Evolutionary conservation across 2,329 filamentous ascomycete species (phyloP), one percentile per base, ranked within the genome.

Genomic region (Colletotrichum orbiculare): DNA sequence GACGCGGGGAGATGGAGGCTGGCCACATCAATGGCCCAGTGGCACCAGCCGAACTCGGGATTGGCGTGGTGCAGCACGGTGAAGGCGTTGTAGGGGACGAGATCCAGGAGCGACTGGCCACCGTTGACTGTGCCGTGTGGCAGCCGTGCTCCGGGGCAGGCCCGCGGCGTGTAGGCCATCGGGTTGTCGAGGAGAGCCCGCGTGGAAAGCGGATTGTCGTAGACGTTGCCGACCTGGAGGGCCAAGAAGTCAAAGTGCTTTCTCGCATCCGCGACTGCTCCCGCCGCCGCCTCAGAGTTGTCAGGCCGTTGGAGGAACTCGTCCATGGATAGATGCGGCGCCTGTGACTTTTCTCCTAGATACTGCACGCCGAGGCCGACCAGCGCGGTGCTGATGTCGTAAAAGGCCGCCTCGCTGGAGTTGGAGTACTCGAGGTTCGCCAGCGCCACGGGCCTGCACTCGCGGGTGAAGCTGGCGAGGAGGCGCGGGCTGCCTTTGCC

Each of bases 381-480:
- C n/a, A 64, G 49, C n/a, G 43, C 54, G 10, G 42, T 54, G 7
- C 60, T 64, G 55, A 64, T 55, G 13, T 48, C 25, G 43, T 60
- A 64, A 43, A 64, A 64, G 12, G 60, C 60, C 15, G 60, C 55
- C 43, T 64, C 60, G 6, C 60, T 64, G 33, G 55, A 55, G 37
- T 60, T 60, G 8, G 60, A 64, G 43, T 64, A 64, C 49, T 64
- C 60, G 11, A 64, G 42, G n/a, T 60, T 64, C 11, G 60, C 55
- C 12, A 64, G 43, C 34, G 60, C 60, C n/a, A 64, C 60, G 3
- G 60, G 60, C 12, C 11, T 47, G 6, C 60, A 56, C 48, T 64
- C 60, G 8, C 48, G 55, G 8, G 55, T 60, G 43, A 49, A 64
- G 33, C 60, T 64, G 13, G 48, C 7, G 9, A 60, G 60, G 33